Percentiles rank a stretch among this genome's conserved stretches.
Conservation (phyloP, 768 basidiomycete genomes). For the Kwoniella sp. region DNA sequence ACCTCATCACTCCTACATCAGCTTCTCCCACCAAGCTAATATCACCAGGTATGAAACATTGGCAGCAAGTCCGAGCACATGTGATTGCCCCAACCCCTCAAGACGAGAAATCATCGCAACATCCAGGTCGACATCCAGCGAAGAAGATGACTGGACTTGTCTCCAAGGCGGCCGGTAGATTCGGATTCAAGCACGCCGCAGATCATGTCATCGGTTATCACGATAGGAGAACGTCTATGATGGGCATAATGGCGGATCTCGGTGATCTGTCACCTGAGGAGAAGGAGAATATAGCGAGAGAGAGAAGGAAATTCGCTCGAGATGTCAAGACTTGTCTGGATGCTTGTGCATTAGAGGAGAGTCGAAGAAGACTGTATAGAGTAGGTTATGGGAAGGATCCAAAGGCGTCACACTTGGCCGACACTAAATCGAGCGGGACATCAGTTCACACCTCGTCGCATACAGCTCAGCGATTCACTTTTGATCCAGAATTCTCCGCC, state of each 20-base stretch:
- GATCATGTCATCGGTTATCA: constrained; percentile 42
- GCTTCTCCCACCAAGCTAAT: constrained; percentile 34
- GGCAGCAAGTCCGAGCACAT: constrained; percentile 47
- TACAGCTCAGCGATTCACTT: constrained; percentile 13
- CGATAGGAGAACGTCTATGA: constrained; percentile 24
- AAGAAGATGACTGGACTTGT: constrained; percentile 39
- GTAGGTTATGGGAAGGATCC: constrained; percentile 9
- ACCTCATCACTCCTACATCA: constrained; percentile 23
- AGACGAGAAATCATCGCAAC: constrained; percentile 22
- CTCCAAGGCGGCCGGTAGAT: constrained; percentile 42
- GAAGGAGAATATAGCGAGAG: constrained; percentile 45
- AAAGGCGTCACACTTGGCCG: neutral
- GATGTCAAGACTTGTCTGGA: constrained; percentile 46
- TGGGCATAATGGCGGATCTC: constrained; percentile 18
- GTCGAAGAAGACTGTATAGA: constrained; percentile 27
- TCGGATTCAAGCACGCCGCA: constrained; percentile 44
- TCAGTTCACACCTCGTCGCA: constrained; percentile 26
- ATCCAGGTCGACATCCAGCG: constrained; percentile 2
- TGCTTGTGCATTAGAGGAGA: constrained; percentile 43
- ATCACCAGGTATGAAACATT: constrained; percentile 46
- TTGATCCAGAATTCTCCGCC: constrained; percentile 38
- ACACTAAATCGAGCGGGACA: constrained; percentile 18
- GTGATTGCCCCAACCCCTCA: constrained; percentile 37
- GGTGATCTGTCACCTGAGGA: constrained; percentile 35
- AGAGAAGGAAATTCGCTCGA: constrained; percentile 44